Base-by-base conservation (phyloP, 2,329 filamentous ascomycete species). In the Fusarium lyarnte region DNA sequence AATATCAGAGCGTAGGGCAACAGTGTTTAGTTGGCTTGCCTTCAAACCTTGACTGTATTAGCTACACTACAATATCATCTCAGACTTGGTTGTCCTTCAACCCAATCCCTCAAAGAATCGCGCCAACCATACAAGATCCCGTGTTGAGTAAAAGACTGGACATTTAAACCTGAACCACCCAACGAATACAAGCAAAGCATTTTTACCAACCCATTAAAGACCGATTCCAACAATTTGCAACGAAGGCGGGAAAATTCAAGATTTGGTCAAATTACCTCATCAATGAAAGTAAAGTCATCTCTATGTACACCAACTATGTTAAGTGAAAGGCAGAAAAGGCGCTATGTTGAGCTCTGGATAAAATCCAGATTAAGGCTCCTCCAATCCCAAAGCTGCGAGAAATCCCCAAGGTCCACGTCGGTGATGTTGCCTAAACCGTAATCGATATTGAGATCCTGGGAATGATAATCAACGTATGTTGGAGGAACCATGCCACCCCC, bases 381-480 rank as follows among this genome's bases (percentile, higher is more conserved):
- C 75, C 75, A 77, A 16, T 77, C 73, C 75, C 75, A 77, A 2
- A 77, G 42, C 17, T 65, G 55, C 5, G 73, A 69, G 38, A 77
- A 77, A 27, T 77, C 73, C 14, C 75, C 75, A 1, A 77, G 58
- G 3, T 76, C 73, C 2, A 63, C 63, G 14, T 74, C 73, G 2
- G 75, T 77, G 12, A 77, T 76, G 8, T 54, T 65, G 10, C 70
- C 73, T 9, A 76, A 42, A 1, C 51, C 60, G 13, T 65, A 66
- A 17, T 76, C 61, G 45, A 68, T 39, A 14, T 70, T 62, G 16
- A 63, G 17, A 14, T 66, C 61, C 13, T 63, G 73, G 5, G 59
- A 41, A 11, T 68, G 61, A 39, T 58, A 73, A 35, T 70, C 68
- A 8, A 59, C 63, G 33, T 66, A 73, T 13, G 63, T 23, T 12